phyloP scores from a whole-genome alignment of 1,139 yeast genomes.

The Yamadazyma blattariae region DNA sequence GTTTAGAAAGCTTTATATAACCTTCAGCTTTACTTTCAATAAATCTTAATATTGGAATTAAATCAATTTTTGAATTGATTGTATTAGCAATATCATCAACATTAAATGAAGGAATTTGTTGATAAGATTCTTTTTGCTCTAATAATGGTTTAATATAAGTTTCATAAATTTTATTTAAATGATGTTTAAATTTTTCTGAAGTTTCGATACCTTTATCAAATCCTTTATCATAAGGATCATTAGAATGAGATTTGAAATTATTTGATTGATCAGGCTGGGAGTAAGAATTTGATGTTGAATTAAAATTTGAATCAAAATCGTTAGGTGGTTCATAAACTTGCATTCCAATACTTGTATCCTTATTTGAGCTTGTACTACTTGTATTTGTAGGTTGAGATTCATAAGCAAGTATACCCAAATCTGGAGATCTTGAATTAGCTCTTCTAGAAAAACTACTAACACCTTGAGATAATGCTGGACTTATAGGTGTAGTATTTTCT shows the following conservation, averaged over 20 bases:
- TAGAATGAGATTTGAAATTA: slow-evolving; percentile 1
- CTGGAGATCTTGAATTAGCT: not conserved
- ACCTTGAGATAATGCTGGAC: not conserved
- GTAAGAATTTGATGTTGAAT: not conserved
- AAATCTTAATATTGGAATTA: slow-evolving; percentile 31
- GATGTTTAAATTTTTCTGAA: slow-evolving; percentile 24
- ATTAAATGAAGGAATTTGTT: not conserved
- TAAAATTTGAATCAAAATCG: not conserved
- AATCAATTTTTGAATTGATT: slow-evolving; percentile 29
- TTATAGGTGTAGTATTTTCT: not conserved
- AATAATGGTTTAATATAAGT: slow-evolving; percentile 13
- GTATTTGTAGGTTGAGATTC: not conserved
- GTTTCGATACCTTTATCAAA: slow-evolving; percentile 31
- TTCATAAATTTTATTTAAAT: slow-evolving; percentile 15
- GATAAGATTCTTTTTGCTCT: slow-evolving; percentile 6
- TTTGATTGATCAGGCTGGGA: not conserved
- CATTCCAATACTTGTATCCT: not conserved
- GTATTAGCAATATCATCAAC: slow-evolving; percentile 38
- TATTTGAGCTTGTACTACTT: too few relatives aligned
- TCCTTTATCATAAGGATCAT: slow-evolving; percentile 32
- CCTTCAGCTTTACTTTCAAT: slow-evolving; percentile 30
- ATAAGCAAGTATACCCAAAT: not conserved
- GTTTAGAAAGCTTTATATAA: slow-evolving; percentile 21
- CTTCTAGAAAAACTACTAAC: not conserved
- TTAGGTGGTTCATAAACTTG: slow-evolving; percentile 4